These are phyloP conservation scores for Suillus subaureus DNA, from an alignment of 768 basidiomycete genomes.

Conservation along the genomic window DNA sequence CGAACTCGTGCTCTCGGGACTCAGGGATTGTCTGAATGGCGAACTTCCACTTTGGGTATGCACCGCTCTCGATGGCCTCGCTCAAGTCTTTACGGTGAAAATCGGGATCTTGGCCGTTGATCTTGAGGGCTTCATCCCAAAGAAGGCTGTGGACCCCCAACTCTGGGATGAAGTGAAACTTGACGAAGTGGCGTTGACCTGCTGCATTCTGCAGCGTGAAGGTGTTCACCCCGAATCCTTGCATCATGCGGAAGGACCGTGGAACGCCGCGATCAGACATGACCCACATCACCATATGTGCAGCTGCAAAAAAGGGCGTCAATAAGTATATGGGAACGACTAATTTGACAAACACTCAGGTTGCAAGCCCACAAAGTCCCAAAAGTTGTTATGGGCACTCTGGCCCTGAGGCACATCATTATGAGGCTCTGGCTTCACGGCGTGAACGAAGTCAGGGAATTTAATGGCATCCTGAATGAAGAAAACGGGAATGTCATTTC, in stretches of 20 bases:
- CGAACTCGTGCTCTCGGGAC: slow-evolving; percentile 75
- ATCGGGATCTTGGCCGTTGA: slow-evolving; percentile 84
- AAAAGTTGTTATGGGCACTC: slow-evolving; percentile 81
- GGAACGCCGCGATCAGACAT: slow-evolving; percentile 88
- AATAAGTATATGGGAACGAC: neutral
- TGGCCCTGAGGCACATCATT: slow-evolving; percentile 77
- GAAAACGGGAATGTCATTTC: slow-evolving; percentile 83
- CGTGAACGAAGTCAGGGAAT: slow-evolving; percentile 85
- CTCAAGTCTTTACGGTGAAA: slow-evolving; percentile 87
- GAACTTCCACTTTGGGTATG: slow-evolving; percentile 77
- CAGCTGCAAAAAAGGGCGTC: slow-evolving; percentile 38
- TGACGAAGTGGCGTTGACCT: slow-evolving; percentile 79
- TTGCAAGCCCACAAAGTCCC: slow-evolving; percentile 79
- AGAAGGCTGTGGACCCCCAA: slow-evolving; percentile 81
- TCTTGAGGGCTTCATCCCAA: slow-evolving; percentile 91
- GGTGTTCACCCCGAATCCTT: slow-evolving; percentile 88
- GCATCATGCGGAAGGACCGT: slow-evolving; percentile 86
- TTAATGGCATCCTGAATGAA: slow-evolving; percentile 83
- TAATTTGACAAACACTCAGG: slow-evolving; percentile 51
- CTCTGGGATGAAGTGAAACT: slow-evolving; percentile 84
- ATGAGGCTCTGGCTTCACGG: slow-evolving; percentile 84
- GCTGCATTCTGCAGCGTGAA: slow-evolving; percentile 70
- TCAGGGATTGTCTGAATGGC: slow-evolving; percentile 68
- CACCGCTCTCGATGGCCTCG: slow-evolving; percentile 77
- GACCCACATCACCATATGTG: slow-evolving; percentile 82